Base-by-base conservation (phyloP, 1,284 basidiomycete species). In the Xerocomus cyaneibrunnescens region DNA sequence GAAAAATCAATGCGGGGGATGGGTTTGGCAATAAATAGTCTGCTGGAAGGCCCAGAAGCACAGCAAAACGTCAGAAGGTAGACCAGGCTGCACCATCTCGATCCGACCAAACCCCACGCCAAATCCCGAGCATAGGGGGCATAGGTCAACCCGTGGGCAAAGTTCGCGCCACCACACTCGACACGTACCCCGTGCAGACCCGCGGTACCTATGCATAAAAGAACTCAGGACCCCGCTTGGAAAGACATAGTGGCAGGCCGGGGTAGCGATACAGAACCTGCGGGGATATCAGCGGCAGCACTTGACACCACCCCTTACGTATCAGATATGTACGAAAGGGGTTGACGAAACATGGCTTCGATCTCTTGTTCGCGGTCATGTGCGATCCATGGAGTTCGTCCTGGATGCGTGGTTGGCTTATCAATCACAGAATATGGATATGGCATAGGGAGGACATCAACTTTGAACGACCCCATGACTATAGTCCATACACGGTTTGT, bases 341-440 rank as follows among this genome's bases (percentile, higher is more conserved):
- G 60, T 89, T 87, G 17, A 45, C 57, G 43, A n/a, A n/a, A n/a
- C n/a, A n/a, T n/a, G n/a, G n/a, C n/a, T n/a, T 93, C 89, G 0
- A 86, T 86, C 30, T 75, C 76, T 2, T 65, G 51, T 48, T 78
- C 74, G 3, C 89, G 77, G 62, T 87, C 85, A 68, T 89, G 76
- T 0, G 91, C 85, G 2, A 83, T 77, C 91, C 90, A 94, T 90
- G 92, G 6, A 90, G 91, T 66, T 92, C 90, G 57, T 92, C 90
- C 86, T 92, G 69, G 22, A 30, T 44, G n/a, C n/a, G 16, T 25
- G 14, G 14, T 28, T 7, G 30, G 17, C 13, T 36, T 13, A 17
- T 34, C 25, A 27, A 22, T 38, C 8, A 0, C 13, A 22, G 17
- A 30, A 10, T 3, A n/a, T 36, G 8, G 16, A 19, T 5, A 22